Conservation (phyloP, 192 early-diverging fungal genomes). For the Coemansia sp. region DNA sequence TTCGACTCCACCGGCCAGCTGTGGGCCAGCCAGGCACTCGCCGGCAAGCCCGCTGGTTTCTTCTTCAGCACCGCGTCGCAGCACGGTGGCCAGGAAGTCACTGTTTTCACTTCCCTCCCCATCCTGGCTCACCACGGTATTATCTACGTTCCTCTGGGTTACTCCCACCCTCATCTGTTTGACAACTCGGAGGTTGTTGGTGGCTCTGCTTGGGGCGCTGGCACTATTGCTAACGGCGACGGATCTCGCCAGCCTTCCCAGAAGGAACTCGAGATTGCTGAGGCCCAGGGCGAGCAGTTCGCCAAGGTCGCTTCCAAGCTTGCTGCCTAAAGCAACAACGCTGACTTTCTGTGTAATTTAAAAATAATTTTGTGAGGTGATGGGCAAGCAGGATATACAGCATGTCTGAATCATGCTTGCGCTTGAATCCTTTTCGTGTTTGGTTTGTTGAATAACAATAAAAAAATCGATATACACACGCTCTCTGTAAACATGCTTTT, state of each 20-base stretch:
- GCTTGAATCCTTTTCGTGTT: no score
- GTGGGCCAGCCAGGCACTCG: constrained; percentile 58
- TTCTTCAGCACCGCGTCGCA: constrained; percentile 76
- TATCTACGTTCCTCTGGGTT: constrained; percentile 74
- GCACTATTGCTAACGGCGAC: constrained; percentile 64
- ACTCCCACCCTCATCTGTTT: constrained; percentile 49
- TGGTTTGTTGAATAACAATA: no score
- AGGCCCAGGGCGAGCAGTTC: constrained; percentile 63
- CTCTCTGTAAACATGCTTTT: no score
- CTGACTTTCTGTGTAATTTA: neutral
- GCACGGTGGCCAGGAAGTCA: constrained; percentile 81
- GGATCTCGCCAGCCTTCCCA: constrained; percentile 65
- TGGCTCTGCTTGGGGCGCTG: constrained; percentile 68
- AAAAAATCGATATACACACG: no score
- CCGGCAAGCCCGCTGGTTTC: constrained; percentile 69
- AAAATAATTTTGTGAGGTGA: neutral
- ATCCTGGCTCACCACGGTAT: constrained; percentile 79
- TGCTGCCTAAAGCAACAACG: constrained; percentile 12
- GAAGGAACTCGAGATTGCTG: constrained; percentile 66
- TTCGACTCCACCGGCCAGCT: constrained; percentile 64
- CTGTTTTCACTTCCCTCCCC: constrained; percentile 64
- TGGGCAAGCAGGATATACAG: no score
- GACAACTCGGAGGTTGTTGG: constrained; percentile 68
- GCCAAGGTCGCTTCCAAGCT: constrained; percentile 56
- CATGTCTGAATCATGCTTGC: no score